phyloP scores from a whole-genome alignment of 768 basidiomycete genomes.

The Candolleomyces aberdarensis region DNA sequence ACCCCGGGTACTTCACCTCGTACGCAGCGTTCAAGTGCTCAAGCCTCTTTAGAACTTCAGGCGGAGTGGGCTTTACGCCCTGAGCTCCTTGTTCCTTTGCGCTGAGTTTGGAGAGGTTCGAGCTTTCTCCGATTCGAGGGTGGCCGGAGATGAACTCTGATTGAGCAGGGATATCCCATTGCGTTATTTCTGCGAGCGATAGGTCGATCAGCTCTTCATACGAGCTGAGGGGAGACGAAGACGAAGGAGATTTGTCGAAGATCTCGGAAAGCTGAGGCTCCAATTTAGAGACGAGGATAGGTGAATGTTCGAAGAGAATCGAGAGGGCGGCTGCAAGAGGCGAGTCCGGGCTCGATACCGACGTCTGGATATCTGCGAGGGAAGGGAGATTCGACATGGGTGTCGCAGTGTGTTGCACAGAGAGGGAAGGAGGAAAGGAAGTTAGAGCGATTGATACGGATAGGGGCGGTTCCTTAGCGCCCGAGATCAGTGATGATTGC shows the following conservation, averaged over 20 bases:
- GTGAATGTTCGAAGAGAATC: slow-evolving; percentile 63
- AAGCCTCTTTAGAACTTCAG: slow-evolving; percentile 71
- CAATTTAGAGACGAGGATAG: slow-evolving; percentile 48
- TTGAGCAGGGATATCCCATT: slow-evolving; percentile 49
- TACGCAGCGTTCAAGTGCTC: slow-evolving; percentile 75
- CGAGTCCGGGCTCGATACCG: slow-evolving; percentile 28
- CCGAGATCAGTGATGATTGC: no score
- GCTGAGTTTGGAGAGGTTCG: slow-evolving; percentile 71
- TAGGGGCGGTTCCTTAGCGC: no score
- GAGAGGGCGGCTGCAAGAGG: slow-evolving; percentile 33
- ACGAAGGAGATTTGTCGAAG: slow-evolving; percentile 17
- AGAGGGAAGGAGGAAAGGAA: background rate
- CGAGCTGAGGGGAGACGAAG: slow-evolving; percentile 24
- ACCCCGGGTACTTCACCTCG: slow-evolving; percentile 65
- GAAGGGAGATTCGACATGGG: slow-evolving; percentile 31
- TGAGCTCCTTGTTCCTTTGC: slow-evolving; percentile 72
- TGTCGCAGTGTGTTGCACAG: background rate
- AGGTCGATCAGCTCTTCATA: slow-evolving; percentile 56
- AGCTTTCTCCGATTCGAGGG: slow-evolving; percentile 85
- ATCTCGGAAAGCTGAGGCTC: slow-evolving; percentile 46
- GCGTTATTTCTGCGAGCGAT: slow-evolving; percentile 45
- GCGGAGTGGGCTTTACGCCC: slow-evolving; percentile 52
- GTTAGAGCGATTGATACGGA: no score
- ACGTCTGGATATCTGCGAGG: slow-evolving; percentile 29
- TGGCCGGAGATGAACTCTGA: slow-evolving; percentile 77